Evolutionary conservation across 345 rosid species (phyloP).

Genomic region (Gossypium rotundifolium): DNA sequence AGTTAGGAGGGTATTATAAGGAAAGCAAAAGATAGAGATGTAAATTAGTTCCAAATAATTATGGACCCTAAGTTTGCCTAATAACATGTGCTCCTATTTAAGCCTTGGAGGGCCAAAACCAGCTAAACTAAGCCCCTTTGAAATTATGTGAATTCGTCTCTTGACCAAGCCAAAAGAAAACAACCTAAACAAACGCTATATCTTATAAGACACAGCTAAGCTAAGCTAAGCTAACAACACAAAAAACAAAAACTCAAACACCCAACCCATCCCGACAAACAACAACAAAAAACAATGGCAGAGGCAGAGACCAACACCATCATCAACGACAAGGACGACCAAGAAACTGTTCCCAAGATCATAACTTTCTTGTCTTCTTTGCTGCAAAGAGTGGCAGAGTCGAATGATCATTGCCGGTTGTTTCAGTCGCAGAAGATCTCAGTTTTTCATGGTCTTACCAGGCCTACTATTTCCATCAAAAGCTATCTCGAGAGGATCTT

Average conservation of each 20-base stretch:
- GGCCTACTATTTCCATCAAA: constrained; percentile 54
- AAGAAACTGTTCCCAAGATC: constrained; percentile 37
- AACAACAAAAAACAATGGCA: constrained; percentile 6
- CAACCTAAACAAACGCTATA: background rate
- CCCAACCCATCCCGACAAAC: background rate
- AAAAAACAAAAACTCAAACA: background rate
- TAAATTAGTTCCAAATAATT: constrained; percentile 1
- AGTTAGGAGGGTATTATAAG: background rate
- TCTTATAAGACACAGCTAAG: background rate
- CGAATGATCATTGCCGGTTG: constrained; percentile 33
- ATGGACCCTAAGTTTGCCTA: constrained; percentile 5
- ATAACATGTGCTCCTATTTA: background rate
- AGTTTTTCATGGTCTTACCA: constrained; percentile 44
- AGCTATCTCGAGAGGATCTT: constrained; percentile 69
- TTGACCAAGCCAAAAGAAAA: no score
- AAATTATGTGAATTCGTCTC: background rate
- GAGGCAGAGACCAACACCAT: constrained; percentile 5
- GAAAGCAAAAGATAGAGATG: background rate
- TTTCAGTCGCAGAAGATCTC: constrained; percentile 39
- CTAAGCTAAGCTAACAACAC: background rate
- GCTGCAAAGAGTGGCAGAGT: constrained; percentile 43
- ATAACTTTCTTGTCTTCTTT: constrained; percentile 43
- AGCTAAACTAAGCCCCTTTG: background rate
- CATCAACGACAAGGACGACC: background rate
- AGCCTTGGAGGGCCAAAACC: background rate